Percentiles rank a stretch among this genome's conserved stretches.
These are phyloP conservation scores for Rosa lucieae DNA, from an alignment of 306 rosid genomes.

Conservation along the genomic window DNA sequence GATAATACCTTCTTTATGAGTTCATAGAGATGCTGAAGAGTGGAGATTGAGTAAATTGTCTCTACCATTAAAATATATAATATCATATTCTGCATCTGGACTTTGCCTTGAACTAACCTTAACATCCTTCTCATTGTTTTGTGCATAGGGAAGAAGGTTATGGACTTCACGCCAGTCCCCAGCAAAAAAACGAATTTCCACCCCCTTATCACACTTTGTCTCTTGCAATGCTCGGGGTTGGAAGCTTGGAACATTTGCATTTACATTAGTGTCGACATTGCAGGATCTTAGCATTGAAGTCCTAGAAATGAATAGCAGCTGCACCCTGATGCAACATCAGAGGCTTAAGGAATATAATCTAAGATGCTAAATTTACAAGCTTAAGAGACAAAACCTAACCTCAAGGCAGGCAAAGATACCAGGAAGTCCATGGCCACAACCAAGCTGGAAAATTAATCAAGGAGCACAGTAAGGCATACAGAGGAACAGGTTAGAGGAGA, in stretches of 20 bases:
- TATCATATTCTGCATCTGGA: conserved; percentile 59
- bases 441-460: conserved; percentile 62
- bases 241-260: conserved; percentile 47
- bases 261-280: conserved; percentile 73
- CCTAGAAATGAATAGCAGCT: conserved; percentile 82
- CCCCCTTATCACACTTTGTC: conserved; percentile 28
- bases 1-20: too few species aligned
- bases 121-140: conserved; percentile 24
- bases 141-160: conserved; percentile 56
- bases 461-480: conserved; percentile 16
- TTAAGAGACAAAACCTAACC: too few species aligned
- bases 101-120: conserved; percentile 9
- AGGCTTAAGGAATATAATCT: neutral
- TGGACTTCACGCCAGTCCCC: conserved; percentile 95
- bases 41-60: conserved; percentile 75
- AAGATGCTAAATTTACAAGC: too few species aligned
- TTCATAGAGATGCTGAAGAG: conserved; percentile 51
- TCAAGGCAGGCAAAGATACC: too few species aligned
- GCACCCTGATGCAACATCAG: conserved; percentile 62
- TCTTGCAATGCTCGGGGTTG: conserved; percentile 27
- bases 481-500: neutral
- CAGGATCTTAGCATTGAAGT: conserved; percentile 85
- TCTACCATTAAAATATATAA: conserved; percentile 82
- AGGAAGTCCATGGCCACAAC: conserved; percentile 77
- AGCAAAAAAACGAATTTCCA: conserved; percentile 65